These are phyloP conservation scores for Pholiota adiposa DNA, from an alignment of 1,284 basidiomycete genomes.

Conservation along the genomic window DNA sequence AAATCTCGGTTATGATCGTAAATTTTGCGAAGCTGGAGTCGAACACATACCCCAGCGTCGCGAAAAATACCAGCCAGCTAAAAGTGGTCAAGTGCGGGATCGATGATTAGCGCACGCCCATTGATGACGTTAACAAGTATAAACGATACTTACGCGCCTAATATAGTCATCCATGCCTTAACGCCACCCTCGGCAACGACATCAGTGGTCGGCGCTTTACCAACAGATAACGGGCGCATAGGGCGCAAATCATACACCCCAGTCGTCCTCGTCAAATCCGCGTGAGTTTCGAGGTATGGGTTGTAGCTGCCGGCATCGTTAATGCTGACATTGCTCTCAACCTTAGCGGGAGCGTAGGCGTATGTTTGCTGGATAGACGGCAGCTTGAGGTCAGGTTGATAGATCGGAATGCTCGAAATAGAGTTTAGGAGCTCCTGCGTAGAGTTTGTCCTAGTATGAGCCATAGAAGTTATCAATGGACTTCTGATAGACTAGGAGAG, in stretches of 20 bases:
- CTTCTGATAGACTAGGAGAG: background rate
- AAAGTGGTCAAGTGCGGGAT: background rate
- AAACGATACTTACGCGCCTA: slow-evolving; percentile 7
- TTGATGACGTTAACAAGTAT: background rate
- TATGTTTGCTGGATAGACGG: background rate
- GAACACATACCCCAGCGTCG: slow-evolving; percentile 28
- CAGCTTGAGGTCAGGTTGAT: background rate
- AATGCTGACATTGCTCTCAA: background rate
- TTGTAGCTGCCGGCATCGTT: background rate
- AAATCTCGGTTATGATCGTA: no score
- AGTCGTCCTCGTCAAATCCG: background rate
- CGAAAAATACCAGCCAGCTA: slow-evolving; percentile 29
- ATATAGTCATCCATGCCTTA: slow-evolving; percentile 3
- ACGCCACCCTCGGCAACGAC: background rate
- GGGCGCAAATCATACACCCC: background rate
- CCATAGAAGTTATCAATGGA: background rate
- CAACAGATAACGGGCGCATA: background rate
- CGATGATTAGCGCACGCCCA: background rate
- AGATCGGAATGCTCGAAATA: background rate
- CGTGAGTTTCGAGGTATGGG: background rate
- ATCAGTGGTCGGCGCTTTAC: background rate
- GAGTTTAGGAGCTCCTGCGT: background rate
- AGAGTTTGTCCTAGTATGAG: background rate
- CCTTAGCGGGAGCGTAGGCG: background rate
- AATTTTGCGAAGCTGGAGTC: no score